Percentiles rank a stretch among this genome's conserved stretches.
phyloP scores from a whole-genome alignment of 805 yeast genomes.

The Saccharomycopsis sp. region DNA sequence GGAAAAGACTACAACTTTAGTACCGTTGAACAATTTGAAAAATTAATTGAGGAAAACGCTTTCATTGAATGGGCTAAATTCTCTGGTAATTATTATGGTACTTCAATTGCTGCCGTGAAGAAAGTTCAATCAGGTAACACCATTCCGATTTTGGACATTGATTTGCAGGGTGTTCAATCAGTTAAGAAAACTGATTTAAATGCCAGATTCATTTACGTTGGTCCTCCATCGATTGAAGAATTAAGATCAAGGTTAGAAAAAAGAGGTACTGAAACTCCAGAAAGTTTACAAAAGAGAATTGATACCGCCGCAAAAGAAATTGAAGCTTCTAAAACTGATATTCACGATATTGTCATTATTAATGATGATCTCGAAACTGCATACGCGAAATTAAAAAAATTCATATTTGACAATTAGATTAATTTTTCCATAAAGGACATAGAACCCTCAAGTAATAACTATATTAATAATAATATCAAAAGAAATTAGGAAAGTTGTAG shows the following conservation, averaged over 20 bases:
- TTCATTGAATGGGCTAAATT: conserved; percentile 98
- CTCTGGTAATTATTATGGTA: conserved; percentile 96
- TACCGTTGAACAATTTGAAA: conserved; percentile 71
- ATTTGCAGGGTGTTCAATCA: conserved; percentile 97
- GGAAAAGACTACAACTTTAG: conserved; percentile 88
- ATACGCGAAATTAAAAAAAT: conserved; percentile 70
- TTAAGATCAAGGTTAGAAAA: conserved; percentile 68
- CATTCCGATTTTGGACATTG: conserved; percentile 90
- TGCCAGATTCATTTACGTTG: conserved; percentile 79
- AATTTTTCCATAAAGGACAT: background rate
- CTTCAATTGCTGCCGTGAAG: conserved; percentile 78
- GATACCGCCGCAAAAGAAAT: conserved; percentile 83
- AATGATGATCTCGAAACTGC: conserved; percentile 91
- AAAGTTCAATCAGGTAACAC: conserved; percentile 58
- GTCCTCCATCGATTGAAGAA: conserved; percentile 87
- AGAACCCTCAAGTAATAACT: too few relatives aligned
- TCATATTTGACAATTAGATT: conserved; percentile 44
- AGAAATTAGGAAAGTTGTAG: too few relatives aligned
- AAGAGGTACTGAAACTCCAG: conserved; percentile 94
- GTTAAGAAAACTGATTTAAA: conserved; percentile 78
- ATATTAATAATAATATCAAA: too few relatives aligned
- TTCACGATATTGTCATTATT: conserved; percentile 82
- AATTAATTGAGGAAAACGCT: conserved; percentile 61
- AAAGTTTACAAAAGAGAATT: conserved; percentile 75
- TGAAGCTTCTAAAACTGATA: conserved; percentile 84